Evolutionary conservation across 164 flowering plant genomes (phyloP).

Genomic region (Tetracentron sinense): DNA sequence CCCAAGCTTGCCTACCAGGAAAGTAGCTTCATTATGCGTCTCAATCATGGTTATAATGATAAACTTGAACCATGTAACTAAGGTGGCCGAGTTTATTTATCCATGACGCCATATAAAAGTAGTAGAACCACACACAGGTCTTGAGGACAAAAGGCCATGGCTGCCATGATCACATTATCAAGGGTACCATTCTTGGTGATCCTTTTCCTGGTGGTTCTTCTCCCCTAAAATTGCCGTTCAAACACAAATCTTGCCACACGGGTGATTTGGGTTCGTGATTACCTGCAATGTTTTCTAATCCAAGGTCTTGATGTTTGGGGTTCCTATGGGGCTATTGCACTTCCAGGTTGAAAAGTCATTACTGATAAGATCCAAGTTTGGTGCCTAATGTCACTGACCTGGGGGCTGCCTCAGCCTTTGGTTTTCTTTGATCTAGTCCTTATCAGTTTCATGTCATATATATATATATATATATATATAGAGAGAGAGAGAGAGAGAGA

Average conservation of each 20-base stretch:
- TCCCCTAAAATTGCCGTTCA: conserved; percentile 19
- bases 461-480: too few relatives aligned
- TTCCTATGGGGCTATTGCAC: conserved; percentile 66
- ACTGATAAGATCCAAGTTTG: conserved; percentile 41
- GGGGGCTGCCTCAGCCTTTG: neutral
- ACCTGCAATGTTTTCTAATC: conserved; percentile 48
- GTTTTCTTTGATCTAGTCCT: neutral
- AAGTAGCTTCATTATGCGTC: too few relatives aligned
- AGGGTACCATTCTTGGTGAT: conserved; percentile 7
- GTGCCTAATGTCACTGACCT: conserved; percentile 13
- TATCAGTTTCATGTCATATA: too few relatives aligned
- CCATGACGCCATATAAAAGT: too few relatives aligned
- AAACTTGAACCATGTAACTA: too few relatives aligned
- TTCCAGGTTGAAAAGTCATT: conserved; percentile 45
- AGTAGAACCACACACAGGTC: neutral
- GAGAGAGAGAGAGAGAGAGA: too few relatives aligned
- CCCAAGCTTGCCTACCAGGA: too few relatives aligned
- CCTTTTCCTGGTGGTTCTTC: conserved; percentile 17
- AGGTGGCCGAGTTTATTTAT: too few relatives aligned
- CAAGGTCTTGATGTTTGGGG: conserved; percentile 54
- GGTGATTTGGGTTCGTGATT: conserved; percentile 55
- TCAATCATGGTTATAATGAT: too few relatives aligned
- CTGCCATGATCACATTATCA: conserved; percentile 4
- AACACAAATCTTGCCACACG: too few relatives aligned
- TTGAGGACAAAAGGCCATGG: neutral